phyloP scores from a whole-genome alignment of 2,329 filamentous ascomycete species.

The Ophiostoma sp. region DNA sequence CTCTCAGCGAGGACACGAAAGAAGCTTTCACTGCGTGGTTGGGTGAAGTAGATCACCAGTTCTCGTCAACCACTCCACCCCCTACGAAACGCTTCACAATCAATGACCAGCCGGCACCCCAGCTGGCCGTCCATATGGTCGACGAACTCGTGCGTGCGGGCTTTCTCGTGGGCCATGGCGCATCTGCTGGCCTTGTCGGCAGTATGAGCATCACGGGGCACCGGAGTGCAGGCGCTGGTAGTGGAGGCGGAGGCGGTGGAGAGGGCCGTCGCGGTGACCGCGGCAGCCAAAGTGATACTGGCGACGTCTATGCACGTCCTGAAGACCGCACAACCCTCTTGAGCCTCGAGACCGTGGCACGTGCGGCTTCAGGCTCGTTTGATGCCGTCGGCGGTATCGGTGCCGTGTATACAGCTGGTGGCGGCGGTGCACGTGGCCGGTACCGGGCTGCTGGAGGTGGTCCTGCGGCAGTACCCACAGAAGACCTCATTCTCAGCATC shows the following conservation, averaged over 20 bases:
- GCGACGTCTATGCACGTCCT: slow-evolving; percentile 46
- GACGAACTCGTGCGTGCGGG: slow-evolving; percentile 64
- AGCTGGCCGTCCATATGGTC: slow-evolving; percentile 48
- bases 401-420: slow-evolving; percentile 64
- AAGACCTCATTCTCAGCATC: slow-evolving; percentile 58
- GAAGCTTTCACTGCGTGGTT: slow-evolving; percentile 56
- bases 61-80: slow-evolving; percentile 41
- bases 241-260: slow-evolving; percentile 34
- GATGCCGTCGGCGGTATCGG: slow-evolving; percentile 69
- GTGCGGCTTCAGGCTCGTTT: slow-evolving; percentile 66
- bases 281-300: slow-evolving; percentile 33
- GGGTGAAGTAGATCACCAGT: slow-evolving; percentile 49
- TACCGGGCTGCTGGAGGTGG: neutral
- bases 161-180: slow-evolving; percentile 59
- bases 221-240: slow-evolving; percentile 27
- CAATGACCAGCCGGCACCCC: slow-evolving; percentile 25
- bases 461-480: neutral
- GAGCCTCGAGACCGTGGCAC: slow-evolving; percentile 62
- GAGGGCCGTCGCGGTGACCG: neutral
- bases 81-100: slow-evolving; percentile 25
- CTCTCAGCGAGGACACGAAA: slow-evolving; percentile 46
- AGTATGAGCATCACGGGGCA: slow-evolving; percentile 33
- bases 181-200: slow-evolving; percentile 27
- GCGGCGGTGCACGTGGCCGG: slow-evolving; percentile 44
- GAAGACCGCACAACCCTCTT: slow-evolving; percentile 58